phyloP scores from a whole-genome alignment of 2,329 filamentous ascomycete species.

The Trichophyton benhamiae region DNA sequence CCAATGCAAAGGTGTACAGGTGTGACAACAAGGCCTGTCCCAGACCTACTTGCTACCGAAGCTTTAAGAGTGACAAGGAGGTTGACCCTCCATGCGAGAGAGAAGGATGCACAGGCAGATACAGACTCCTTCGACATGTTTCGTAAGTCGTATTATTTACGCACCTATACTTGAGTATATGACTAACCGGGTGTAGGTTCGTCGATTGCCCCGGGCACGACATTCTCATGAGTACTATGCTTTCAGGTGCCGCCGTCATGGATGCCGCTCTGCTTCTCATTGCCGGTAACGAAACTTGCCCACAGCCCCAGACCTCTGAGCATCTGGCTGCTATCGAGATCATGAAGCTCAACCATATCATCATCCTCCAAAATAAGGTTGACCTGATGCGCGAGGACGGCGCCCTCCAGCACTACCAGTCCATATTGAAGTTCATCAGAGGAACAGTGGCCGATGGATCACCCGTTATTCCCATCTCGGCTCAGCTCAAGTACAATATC shows the following conservation, averaged over 20 bases:
- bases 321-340: conserved; percentile 98
- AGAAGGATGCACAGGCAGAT: conserved; percentile 77
- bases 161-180: conserved; percentile 9
- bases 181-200: conserved; percentile 46
- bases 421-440: conserved; percentile 95
- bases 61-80: conserved; percentile 98
- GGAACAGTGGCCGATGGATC: conserved; percentile 92
- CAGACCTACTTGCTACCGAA: conserved; percentile 86
- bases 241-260: conserved; percentile 99
- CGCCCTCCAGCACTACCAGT: conserved; percentile 87
- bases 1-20: conserved; percentile 99
- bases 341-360: conserved; percentile 99
- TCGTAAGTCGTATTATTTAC: conserved; percentile 49
- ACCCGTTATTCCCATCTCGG: conserved; percentile 91
- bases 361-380: conserved; percentile 99
- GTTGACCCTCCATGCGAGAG: conserved; percentile 92
- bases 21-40: conserved; percentile 88
- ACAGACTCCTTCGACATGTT: conserved; percentile 79
- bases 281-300: conserved; percentile 95
- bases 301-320: conserved; percentile 95
- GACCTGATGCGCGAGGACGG: conserved; percentile 95
- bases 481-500: conserved; percentile 99
- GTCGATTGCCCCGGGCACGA: conserved; percentile 99
- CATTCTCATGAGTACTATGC: conserved; percentile 99
- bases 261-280: conserved; percentile 93